phyloP scores from a whole-genome alignment of 2,329 filamentous ascomycete species.

The Colletotrichum kahawae region DNA sequence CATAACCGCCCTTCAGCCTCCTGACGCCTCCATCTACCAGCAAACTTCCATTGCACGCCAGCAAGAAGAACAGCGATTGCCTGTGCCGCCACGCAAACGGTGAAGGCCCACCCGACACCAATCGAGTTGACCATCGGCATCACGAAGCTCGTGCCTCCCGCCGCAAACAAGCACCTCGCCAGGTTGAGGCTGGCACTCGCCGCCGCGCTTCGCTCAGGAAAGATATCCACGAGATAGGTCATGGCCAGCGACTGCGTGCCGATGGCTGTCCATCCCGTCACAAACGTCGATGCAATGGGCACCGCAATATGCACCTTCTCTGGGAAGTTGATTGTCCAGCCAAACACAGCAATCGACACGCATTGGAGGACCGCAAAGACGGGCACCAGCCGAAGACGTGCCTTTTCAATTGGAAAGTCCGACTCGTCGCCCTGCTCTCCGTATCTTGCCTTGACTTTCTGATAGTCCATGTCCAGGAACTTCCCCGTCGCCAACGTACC shows the following conservation, averaged over 20 bases:
- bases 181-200: constrained; percentile 60
- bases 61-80: constrained; percentile 48
- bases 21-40: constrained; percentile 38
- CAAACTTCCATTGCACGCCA: constrained; percentile 48
- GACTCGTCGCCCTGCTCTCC: neutral
- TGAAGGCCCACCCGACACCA: constrained; percentile 38
- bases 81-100: constrained; percentile 48
- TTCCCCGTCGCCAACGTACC: constrained; percentile 57
- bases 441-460: constrained; percentile 37
- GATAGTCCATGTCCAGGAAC: constrained; percentile 57
- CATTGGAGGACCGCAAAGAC: constrained; percentile 50
- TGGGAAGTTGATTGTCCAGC: constrained; percentile 55
- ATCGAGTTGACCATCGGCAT: constrained; percentile 53
- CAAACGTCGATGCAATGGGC: constrained; percentile 54
- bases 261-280: constrained; percentile 56
- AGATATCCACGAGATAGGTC: constrained; percentile 61
- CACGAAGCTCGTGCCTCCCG: constrained; percentile 46
- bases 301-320: constrained; percentile 49
- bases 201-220: constrained; percentile 51
- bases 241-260: constrained; percentile 53
- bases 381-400: constrained; percentile 54
- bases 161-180: constrained; percentile 55
- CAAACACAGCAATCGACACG: constrained; percentile 52
- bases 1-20: neutral
- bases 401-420: constrained; percentile 53